Percentiles rank a stretch among this genome's conserved stretches.
Evolutionary conservation across 495 filamentous ascomycete species (phyloP).

Genomic region (Bryoglossum gracile): DNA sequence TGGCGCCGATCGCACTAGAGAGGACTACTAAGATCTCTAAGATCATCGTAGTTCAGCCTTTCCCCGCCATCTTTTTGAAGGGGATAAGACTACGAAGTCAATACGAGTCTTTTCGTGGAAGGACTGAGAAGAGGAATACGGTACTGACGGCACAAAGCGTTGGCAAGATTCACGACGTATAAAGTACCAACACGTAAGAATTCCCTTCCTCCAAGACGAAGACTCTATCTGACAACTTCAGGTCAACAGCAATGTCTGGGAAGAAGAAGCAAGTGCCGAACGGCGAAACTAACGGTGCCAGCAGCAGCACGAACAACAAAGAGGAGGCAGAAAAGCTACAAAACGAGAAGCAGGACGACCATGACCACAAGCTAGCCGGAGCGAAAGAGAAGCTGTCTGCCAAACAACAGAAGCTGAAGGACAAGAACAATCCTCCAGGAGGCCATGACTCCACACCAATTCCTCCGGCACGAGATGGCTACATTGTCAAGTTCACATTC

Average conservation of each 20-base stretch:
- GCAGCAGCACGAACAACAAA: slow-evolving; percentile 6
- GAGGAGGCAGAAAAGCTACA: slow-evolving; percentile 13
- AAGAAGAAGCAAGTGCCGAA: slow-evolving; percentile 3
- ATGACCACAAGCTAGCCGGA: slow-evolving; percentile 15
- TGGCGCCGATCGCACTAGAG: no score
- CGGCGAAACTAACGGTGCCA: slow-evolving; percentile 2
- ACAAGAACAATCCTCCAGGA: slow-evolving; percentile 59
- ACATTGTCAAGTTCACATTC: slow-evolving; percentile 79
- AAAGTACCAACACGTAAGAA: no score
- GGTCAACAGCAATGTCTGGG: slow-evolving; percentile 16
- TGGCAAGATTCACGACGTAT: background rate
- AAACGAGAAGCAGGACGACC: background rate
- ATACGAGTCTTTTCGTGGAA: no score
- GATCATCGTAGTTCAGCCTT: no score
- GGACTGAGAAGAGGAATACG: no score
- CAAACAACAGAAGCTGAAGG: slow-evolving; percentile 52
- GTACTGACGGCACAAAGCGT: no score
- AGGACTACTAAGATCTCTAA: no score
- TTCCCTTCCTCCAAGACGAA: no score
- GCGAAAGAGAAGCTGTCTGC: slow-evolving; percentile 44
- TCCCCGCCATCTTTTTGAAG: no score
- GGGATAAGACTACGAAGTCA: no score
- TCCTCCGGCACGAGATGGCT: slow-evolving; percentile 63
- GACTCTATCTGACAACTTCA: no score
- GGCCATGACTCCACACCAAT: slow-evolving; percentile 75